A percentile compares a stretch with the other conserved stretches of the same genome.
phyloP scores from a whole-genome alignment of 768 basidiomycete genomes.

The Pleurotus tuoliensis region DNA sequence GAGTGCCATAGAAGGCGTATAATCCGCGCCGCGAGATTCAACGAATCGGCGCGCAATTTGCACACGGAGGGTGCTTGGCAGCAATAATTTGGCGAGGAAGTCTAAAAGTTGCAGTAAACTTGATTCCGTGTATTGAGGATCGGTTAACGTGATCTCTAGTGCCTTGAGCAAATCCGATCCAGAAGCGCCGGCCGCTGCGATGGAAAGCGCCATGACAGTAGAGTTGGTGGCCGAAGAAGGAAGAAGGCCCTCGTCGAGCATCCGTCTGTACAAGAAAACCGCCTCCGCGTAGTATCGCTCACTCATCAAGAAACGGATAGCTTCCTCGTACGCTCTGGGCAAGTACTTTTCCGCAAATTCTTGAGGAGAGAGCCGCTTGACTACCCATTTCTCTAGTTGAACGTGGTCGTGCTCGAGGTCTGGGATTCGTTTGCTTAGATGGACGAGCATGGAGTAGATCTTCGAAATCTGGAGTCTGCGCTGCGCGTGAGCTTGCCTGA shows the following conservation, averaged over 20 bases:
- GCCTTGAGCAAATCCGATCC: conserved; percentile 13
- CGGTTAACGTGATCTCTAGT: conserved; percentile 17
- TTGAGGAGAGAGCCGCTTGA: not conserved
- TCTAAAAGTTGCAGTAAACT: conserved; percentile 22
- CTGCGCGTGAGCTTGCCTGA: not conserved
- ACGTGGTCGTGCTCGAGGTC: not conserved
- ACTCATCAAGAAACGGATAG: conserved; percentile 38
- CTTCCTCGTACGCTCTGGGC: conserved; percentile 26
- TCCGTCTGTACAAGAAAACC: conserved; percentile 33
- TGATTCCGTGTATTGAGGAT: conserved; percentile 24
- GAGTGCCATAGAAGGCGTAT: conserved; percentile 25
- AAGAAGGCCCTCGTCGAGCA: conserved; percentile 36
- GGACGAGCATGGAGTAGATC: not conserved
- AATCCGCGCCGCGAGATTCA: conserved; percentile 15
- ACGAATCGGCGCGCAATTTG: conserved; percentile 20
- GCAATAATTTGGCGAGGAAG: conserved; percentile 14
- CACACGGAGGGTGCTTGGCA: conserved; percentile 12
- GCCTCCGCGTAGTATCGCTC: conserved; percentile 34
- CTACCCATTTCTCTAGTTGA: not conserved
- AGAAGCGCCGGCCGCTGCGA: conserved; percentile 19
- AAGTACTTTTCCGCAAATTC: not conserved
- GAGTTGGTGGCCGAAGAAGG: conserved; percentile 34
- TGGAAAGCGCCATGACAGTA: conserved; percentile 32
- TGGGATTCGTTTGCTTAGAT: not conserved
- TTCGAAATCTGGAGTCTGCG: not conserved